These are phyloP conservation scores for Penicillium simplicissimum DNA, from an alignment of 495 filamentous ascomycete species.

Conservation along the genomic window DNA sequence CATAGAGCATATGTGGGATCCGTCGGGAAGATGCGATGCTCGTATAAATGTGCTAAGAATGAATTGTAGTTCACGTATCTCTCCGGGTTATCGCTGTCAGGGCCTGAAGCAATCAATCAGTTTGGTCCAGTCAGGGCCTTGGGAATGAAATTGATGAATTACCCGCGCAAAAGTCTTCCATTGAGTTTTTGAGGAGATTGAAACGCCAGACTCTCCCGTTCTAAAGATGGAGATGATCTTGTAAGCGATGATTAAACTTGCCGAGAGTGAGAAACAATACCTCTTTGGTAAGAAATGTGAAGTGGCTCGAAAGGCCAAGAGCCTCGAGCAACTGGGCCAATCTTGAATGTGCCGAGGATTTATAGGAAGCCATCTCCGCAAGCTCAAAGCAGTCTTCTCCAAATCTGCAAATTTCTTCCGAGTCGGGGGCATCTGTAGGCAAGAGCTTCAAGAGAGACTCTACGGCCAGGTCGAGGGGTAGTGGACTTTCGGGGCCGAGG, in stretches of 20 bases:
- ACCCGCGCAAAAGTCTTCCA: slow-evolving; percentile 1
- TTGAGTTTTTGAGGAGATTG: neutral
- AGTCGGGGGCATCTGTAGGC: slow-evolving; percentile 2
- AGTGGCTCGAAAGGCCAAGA: slow-evolving; percentile 5
- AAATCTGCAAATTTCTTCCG: neutral
- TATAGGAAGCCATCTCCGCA: neutral
- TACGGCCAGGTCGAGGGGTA: slow-evolving; percentile 1
- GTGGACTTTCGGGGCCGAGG: neutral
- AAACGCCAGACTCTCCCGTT: slow-evolving; percentile 3
- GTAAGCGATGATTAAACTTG: neutral
- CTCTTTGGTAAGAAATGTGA: neutral
- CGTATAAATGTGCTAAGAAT: slow-evolving; percentile 7
- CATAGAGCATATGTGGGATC: slow-evolving; percentile 8
- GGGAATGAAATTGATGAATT: neutral
- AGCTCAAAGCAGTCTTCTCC: slow-evolving; percentile 12
- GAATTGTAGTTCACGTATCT: slow-evolving; percentile 10
- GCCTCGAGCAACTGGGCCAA: slow-evolving; percentile 7
- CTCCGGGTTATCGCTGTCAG: neutral
- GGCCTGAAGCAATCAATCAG: neutral
- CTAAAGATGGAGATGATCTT: neutral
- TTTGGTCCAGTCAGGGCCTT: neutral
- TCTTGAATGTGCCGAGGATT: neutral
- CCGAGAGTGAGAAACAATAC: neutral
- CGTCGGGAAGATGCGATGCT: slow-evolving; percentile 2
- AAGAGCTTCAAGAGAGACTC: slow-evolving; percentile 10